Conservation (phyloP, 2,329 filamentous ascomycete genomes). For the Arachnomyces sp. region DNA sequence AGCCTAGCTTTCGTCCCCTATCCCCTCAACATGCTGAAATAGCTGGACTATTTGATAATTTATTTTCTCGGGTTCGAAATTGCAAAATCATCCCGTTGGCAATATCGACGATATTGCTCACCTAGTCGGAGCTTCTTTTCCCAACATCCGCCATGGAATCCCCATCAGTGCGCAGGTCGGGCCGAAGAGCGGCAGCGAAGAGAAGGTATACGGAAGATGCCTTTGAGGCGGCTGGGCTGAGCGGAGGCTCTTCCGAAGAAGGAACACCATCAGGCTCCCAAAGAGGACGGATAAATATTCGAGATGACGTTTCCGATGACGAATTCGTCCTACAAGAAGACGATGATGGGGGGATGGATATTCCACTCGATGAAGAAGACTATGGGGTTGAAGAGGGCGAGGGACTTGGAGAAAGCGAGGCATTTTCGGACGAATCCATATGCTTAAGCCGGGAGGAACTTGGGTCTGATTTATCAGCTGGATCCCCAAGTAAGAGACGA, state of each 20-base stretch:
- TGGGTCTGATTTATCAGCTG: background rate
- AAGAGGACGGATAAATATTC: conserved; percentile 9
- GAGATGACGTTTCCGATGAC: conserved; percentile 24
- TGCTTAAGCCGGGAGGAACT: background rate
- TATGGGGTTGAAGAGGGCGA: conserved; percentile 14
- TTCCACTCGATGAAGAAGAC: conserved; percentile 10
- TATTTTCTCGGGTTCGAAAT: too few species aligned
- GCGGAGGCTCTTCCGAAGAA: conserved; percentile 20
- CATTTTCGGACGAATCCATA: conserved; percentile 8
- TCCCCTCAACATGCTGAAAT: too few species aligned
- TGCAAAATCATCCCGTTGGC: too few species aligned
- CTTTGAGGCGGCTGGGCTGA: conserved; percentile 26
- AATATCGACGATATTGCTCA: background rate
- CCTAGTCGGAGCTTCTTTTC: background rate
- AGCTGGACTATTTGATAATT: too few species aligned
- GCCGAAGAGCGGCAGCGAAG: conserved; percentile 23
- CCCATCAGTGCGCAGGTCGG: conserved; percentile 25
- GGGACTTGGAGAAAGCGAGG: conserved; percentile 11
- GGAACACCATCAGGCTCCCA: conserved; percentile 10
- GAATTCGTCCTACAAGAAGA: conserved; percentile 23
- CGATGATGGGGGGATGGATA: conserved; percentile 11
- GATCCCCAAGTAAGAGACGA: conserved; percentile 1
- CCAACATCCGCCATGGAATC: background rate
- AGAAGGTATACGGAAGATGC: conserved; percentile 29
- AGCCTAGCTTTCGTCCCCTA: too few species aligned